Base-by-base conservation (phyloP, 2,329 filamentous ascomycete species). In the Exophiala oligosperma region DNA sequence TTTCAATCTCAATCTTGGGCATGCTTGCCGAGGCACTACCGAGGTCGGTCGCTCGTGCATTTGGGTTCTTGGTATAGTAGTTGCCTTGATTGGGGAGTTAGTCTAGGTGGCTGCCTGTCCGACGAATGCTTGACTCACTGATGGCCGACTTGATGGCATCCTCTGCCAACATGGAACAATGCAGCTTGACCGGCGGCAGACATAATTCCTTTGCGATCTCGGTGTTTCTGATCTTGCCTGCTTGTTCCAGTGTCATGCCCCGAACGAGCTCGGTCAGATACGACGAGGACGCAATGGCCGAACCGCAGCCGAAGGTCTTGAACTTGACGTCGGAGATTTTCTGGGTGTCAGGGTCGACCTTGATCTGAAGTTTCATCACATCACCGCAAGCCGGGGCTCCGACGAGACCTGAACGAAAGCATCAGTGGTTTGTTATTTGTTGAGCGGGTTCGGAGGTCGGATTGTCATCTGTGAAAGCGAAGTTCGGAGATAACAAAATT, bases 151-250 rank as follows among this genome's bases (percentile, higher is more conserved):
- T 94, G 82, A 96, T 95, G 64, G 91, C 91, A 71, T 96, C 91
- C 74, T 95, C 91, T 12, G 91, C 91, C 66, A 96, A 83, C 89
- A 95, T 94, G 51, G 89, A 93, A 81, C 91, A 96, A 76, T 96
- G 91, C 49, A 94, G 77, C 79, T 95, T 96, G 51, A 96, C 91
- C 61, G 91, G 91, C 37, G 91, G 91, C 70, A 94, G 77, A 71
- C 91, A 94, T 57, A 97, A 81, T 78, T 99, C 95, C 81, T 96
- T 95, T 38, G 94, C 94, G 72, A 99, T 99, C 77, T 99, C 92
- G 2, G 93, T 96, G 78, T 99, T 99, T 79, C 91, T 89, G 69
- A 99, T 90, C 78, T 89, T 88, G 54, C 87, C 87, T 35, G 95
- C 94, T 74, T 99, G 91, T 69, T 99, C 94, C 66, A 99, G 77